Evolutionary conservation across 495 filamentous ascomycete species (phyloP).

Genomic region (Mycothermus thermophilus): DNA sequence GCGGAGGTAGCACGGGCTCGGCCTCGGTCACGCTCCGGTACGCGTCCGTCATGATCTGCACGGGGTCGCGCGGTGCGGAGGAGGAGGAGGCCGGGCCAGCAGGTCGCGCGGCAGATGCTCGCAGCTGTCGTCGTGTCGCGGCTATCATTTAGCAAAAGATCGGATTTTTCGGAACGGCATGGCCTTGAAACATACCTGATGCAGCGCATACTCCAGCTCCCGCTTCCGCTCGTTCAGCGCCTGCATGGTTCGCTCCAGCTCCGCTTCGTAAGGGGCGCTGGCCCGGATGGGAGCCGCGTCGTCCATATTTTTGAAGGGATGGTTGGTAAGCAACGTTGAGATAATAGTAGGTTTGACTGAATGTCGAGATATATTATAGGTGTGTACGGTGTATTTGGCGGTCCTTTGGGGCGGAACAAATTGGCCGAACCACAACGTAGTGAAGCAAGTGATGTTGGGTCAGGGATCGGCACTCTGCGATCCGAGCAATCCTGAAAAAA

Average conservation of each 20-base stretch:
- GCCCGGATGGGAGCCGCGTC: background rate
- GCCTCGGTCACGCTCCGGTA: conserved; percentile 47
- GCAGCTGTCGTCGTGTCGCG: conserved; percentile 14
- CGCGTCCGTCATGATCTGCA: conserved; percentile 46
- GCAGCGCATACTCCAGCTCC: conserved; percentile 49
- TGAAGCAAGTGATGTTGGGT: too few species aligned
- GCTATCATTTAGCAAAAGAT: conserved; percentile 1
- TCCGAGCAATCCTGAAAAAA: too few species aligned
- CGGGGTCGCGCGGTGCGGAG: conserved; percentile 15
- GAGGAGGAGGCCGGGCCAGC: conserved; percentile 4
- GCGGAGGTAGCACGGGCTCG: conserved; percentile 48
- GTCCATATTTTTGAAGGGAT: conserved; percentile 4
- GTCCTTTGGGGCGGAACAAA: too few species aligned
- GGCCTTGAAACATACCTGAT: conserved; percentile 16
- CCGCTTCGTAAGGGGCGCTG: conserved; percentile 25
- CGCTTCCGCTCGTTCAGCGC: conserved; percentile 50
- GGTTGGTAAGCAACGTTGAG: background rate
- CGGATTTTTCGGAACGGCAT: background rate
- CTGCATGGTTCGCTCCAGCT: conserved; percentile 50
- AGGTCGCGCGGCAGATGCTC: conserved; percentile 1
- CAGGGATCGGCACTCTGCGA: too few species aligned
- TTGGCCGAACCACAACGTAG: too few species aligned
- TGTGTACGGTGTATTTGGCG: too few species aligned
- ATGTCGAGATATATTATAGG: too few species aligned
- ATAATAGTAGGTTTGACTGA: too few species aligned